phyloP scores from a whole-genome alignment of 208 protist species.

The Herpetomonas tarakana region DNA sequence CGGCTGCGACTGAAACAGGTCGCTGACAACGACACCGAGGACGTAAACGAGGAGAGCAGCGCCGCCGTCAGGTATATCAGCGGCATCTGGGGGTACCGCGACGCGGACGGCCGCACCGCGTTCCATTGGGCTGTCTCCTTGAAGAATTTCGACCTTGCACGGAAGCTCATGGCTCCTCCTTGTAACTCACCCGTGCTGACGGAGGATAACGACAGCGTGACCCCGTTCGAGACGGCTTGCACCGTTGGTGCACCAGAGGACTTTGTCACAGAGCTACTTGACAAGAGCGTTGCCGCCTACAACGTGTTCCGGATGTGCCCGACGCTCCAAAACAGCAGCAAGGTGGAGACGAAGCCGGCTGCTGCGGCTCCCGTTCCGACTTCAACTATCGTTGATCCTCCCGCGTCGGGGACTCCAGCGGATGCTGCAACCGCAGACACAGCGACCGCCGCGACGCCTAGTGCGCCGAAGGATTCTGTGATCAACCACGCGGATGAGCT shows the following conservation, averaged over 20 bases:
- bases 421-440: neutral
- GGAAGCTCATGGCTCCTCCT: conserved; percentile 45
- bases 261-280: conserved; percentile 56
- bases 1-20: conserved; percentile 35
- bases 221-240: conserved; percentile 81
- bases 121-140: conserved; percentile 87
- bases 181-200: conserved; percentile 65
- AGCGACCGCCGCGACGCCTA: conserved; percentile 1
- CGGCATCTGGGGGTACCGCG: conserved; percentile 69
- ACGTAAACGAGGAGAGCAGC: conserved; percentile 1
- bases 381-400: too few relatives aligned
- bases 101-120: conserved; percentile 85
- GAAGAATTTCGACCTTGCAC: conserved; percentile 68
- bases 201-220: conserved; percentile 60
- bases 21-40: conserved; percentile 3
- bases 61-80: conserved; percentile 18
- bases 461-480: conserved; percentile 12
- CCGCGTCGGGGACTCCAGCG: too few relatives aligned
- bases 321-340: conserved; percentile 18
- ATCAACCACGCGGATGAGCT: conserved; percentile 47
- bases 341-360: neutral
- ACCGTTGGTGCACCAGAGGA: conserved; percentile 61
- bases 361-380: conserved; percentile 1
- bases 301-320: conserved; percentile 7
- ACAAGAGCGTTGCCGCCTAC: conserved; percentile 31